These are phyloP conservation scores for Inga leiocalycina DNA, from an alignment of 306 rosid genomes.

Conservation along the genomic window DNA sequence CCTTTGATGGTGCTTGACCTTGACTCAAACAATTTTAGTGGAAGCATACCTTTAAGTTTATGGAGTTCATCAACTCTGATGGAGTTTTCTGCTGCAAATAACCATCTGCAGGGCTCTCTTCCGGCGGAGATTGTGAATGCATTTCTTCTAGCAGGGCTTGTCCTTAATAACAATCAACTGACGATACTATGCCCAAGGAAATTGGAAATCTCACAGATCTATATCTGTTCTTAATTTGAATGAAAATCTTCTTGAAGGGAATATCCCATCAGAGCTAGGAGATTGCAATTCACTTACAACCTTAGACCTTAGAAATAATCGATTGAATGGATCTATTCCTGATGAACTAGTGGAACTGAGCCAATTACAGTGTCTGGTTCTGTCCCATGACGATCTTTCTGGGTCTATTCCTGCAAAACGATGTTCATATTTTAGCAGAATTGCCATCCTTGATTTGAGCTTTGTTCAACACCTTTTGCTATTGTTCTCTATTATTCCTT, in stretches of 20 bases:
- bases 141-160: slow-evolving; percentile 65
- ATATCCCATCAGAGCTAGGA: slow-evolving; percentile 69
- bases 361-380: slow-evolving; percentile 84
- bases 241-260: slow-evolving; percentile 78
- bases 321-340: slow-evolving; percentile 71
- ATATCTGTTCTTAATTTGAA: slow-evolving; percentile 80
- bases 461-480: slow-evolving; percentile 78
- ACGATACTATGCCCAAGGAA: slow-evolving; percentile 73
- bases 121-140: slow-evolving; percentile 77
- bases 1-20: slow-evolving; percentile 79
- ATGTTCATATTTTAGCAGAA: slow-evolving; percentile 72
- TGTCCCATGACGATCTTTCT: slow-evolving; percentile 80
- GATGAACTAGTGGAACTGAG: slow-evolving; percentile 57
- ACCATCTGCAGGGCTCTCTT: slow-evolving; percentile 71
- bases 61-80: slow-evolving; percentile 64
- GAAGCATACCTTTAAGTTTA: slow-evolving; percentile 59
- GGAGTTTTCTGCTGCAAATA: slow-evolving; percentile 91
- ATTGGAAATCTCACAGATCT: slow-evolving; percentile 65
- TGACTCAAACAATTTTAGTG: slow-evolving; percentile 86
- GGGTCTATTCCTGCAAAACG: slow-evolving; percentile 75
- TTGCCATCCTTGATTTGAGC: slow-evolving; percentile 74
- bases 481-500: slow-evolving; percentile 7
- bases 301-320: slow-evolving; percentile 84
- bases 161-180: slow-evolving; percentile 68
- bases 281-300: slow-evolving; percentile 72